phyloP scores from a whole-genome alignment of 163 green algal species.

The Chlorella variabilis region DNA sequence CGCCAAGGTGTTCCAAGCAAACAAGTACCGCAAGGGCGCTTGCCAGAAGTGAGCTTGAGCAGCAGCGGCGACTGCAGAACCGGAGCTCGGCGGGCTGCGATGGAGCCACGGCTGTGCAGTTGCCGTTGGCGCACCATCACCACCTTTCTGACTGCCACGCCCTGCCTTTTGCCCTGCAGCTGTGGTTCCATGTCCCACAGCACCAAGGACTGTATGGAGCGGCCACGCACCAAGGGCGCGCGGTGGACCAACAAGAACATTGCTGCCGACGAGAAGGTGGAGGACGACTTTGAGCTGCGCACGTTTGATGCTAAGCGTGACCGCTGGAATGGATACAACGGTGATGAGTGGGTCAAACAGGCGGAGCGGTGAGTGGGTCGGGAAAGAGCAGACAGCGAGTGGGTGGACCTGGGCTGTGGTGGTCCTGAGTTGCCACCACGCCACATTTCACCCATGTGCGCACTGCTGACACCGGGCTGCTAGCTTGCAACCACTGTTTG shows the following conservation, averaged over 20 bases:
- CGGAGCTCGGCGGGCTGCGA: too few species aligned
- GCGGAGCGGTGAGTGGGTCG: conserved; percentile 76
- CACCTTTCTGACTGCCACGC: too few species aligned
- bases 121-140: too few species aligned
- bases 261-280: conserved; percentile 94
- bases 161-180: conserved; percentile 62
- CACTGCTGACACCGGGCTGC: too few species aligned
- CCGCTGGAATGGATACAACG: conserved; percentile 96
- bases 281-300: conserved; percentile 84
- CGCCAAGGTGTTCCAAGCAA: conserved; percentile 92
- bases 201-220: conserved; percentile 96
- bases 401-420: too few species aligned
- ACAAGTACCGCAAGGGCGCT: conserved; percentile 96
- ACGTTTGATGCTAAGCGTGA: conserved; percentile 96
- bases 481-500: too few species aligned
- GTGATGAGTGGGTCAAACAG: conserved; percentile 83
- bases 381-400: too few species aligned
- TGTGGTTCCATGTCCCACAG: conserved; percentile 97
- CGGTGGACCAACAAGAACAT: conserved; percentile 94
- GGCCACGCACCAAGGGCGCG: conserved; percentile 91
- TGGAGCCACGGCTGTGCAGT: too few species aligned
- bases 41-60: conserved; percentile 98
- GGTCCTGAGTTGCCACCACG: too few species aligned
- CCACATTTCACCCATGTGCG: too few species aligned
- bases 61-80: too few species aligned